Percentiles rank a stretch among this genome's conserved stretches.
phyloP scores from a whole-genome alignment of 2,329 filamentous ascomycete genomes.

The Ascosphaera apis region DNA sequence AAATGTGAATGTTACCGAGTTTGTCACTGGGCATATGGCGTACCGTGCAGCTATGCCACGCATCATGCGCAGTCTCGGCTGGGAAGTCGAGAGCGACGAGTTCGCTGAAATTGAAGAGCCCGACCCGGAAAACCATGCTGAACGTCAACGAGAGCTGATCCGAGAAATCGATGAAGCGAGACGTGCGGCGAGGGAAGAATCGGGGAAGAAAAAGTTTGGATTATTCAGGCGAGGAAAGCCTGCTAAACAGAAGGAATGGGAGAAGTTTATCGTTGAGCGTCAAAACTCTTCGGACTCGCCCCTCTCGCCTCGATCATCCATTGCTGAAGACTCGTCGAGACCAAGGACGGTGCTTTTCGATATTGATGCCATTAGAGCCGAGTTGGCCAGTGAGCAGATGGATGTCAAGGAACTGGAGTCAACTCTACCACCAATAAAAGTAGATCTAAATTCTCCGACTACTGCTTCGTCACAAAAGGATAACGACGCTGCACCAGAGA shows the following conservation, averaged over 20 bases:
- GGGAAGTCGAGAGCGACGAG: conserved; percentile 77
- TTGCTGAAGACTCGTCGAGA: conserved; percentile 11
- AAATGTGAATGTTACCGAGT: conserved; percentile 67
- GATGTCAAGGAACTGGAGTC: conserved; percentile 64
- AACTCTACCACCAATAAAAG: conserved; percentile 73
- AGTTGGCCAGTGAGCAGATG: conserved; percentile 49
- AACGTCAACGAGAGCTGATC: conserved; percentile 78
- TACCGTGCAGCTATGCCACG: conserved; percentile 84
- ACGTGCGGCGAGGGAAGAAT: conserved; percentile 61
- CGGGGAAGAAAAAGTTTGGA: conserved; percentile 46
- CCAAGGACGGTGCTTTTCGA: conserved; percentile 56
- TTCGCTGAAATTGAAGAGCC: conserved; percentile 95
- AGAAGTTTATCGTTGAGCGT: conserved; percentile 57
- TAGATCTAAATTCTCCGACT: conserved; percentile 28
- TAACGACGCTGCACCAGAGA: not conserved
- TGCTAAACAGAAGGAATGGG: conserved; percentile 68
- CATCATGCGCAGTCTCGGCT: conserved; percentile 68
- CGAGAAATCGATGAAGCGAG: conserved; percentile 91
- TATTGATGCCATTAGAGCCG: conserved; percentile 75
- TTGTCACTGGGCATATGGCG: conserved; percentile 85
- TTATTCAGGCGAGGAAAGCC: conserved; percentile 60
- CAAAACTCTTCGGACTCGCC: conserved; percentile 11
- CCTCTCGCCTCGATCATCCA: conserved; percentile 9
- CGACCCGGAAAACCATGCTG: conserved; percentile 75
- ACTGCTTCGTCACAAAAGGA: conserved; percentile 4